Evolutionary conservation across 176 grass and related monocot species (phyloP).

Genomic region (Leersia perrieri): DNA sequence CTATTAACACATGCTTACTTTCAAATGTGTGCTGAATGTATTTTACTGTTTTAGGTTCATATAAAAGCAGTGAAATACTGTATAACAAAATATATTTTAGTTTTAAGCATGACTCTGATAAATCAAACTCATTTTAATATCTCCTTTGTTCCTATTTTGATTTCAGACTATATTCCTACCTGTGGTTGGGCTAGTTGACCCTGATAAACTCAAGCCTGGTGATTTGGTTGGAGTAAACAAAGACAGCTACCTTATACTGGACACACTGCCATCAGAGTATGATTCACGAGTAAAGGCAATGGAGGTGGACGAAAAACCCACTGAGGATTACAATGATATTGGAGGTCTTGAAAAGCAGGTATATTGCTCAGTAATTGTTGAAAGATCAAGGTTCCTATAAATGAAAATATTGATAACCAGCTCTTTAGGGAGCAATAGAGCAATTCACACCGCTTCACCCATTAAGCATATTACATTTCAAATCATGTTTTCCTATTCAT

Average conservation of each 20-base stretch:
- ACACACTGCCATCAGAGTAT: slow-evolving; percentile 88
- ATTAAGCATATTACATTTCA: neutral
- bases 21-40: neutral
- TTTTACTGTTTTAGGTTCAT: neutral
- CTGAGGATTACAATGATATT: slow-evolving; percentile 94
- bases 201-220: slow-evolving; percentile 84
- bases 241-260: slow-evolving; percentile 90
- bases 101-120: neutral
- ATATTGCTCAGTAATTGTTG: neutral
- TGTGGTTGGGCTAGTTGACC: slow-evolving; percentile 86
- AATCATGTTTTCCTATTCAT: neutral
- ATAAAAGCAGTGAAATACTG: neutral
- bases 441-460: neutral
- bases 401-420: neutral
- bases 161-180: slow-evolving; percentile 91
- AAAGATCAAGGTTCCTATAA: neutral
- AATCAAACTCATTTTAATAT: neutral
- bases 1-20: neutral
- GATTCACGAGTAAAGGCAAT: slow-evolving; percentile 91
- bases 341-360: slow-evolving; percentile 98
- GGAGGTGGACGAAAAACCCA: slow-evolving; percentile 97
- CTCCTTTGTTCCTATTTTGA: neutral
- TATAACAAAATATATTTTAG: neutral
- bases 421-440: neutral
- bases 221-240: slow-evolving; percentile 97